Evolutionary conservation across 2,329 filamentous ascomycete genomes (phyloP).

Genomic region (Botrytis porri): DNA sequence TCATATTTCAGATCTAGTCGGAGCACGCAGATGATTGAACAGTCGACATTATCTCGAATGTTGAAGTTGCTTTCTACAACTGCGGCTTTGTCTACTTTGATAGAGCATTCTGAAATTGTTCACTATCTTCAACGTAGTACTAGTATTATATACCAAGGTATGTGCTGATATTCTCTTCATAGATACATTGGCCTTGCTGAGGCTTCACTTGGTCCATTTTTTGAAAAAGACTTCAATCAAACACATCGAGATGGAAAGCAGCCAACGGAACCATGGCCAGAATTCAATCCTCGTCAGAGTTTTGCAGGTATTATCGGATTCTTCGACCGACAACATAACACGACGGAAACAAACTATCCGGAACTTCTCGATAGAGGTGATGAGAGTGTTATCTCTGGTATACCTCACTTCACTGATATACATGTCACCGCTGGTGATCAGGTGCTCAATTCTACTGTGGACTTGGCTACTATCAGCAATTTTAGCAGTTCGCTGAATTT

Average conservation of each 20-base stretch:
- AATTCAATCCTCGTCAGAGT: conserved; percentile 60
- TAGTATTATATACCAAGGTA: not conserved
- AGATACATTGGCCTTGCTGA: conserved; percentile 24
- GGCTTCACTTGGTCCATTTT: conserved; percentile 24
- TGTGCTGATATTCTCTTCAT: not conserved
- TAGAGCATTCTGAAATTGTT: not conserved
- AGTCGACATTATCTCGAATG: not conserved
- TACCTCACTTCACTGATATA: conserved; percentile 63
- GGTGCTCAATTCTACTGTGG: conserved; percentile 57
- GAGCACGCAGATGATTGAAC: not conserved
- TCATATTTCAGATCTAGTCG: not conserved
- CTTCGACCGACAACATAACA: conserved; percentile 55
- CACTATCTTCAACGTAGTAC: not conserved
- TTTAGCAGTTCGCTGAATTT: conserved; percentile 53
- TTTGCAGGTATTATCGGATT: conserved; percentile 69
- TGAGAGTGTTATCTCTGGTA: conserved; percentile 63
- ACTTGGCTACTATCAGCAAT: conserved; percentile 56
- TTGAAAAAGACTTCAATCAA: conserved; percentile 26
- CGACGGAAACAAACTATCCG: conserved; percentile 58
- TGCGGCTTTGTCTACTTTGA: not conserved
- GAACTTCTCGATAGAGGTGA: conserved; percentile 62
- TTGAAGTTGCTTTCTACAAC: no score
- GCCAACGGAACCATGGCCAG: conserved; percentile 58
- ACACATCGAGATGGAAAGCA: conserved; percentile 23
- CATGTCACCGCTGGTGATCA: conserved; percentile 52